Percentiles rank a stretch among this genome's conserved stretches.
Conservation (phyloP, 345 rosid species). For the Melaleuca quinquenervia region DNA sequence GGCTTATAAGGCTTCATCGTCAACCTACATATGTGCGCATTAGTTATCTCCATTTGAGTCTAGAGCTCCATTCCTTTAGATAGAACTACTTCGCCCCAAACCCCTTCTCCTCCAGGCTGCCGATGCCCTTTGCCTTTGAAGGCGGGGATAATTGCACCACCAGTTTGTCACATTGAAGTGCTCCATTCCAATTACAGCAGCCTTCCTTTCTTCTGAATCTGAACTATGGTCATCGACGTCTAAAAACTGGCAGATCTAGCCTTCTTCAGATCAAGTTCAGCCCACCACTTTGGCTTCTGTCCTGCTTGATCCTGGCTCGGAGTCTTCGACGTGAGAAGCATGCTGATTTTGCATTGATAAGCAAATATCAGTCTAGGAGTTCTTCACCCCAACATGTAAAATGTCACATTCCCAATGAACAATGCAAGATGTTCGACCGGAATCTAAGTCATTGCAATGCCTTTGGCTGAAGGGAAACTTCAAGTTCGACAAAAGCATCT, state of each 20-base stretch:
- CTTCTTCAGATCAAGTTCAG: not conserved
- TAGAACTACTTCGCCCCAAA: not conserved
- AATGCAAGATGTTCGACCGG: not conserved
- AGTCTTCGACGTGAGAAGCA: not conserved
- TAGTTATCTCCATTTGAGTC: not conserved
- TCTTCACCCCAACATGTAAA: not conserved
- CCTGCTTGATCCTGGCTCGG: not conserved
- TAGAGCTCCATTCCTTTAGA: not conserved
- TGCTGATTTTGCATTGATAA: not conserved
- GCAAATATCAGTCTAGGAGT: not conserved
- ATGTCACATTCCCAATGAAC: not conserved
- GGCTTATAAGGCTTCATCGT: not conserved
- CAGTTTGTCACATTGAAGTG: not conserved
- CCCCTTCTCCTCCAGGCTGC: not conserved
- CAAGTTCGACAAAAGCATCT: not conserved
- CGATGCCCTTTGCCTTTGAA: not conserved
- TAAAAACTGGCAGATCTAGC: not conserved
- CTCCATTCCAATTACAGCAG: not conserved
- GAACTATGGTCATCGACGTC: not conserved
- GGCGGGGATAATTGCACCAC: not conserved
- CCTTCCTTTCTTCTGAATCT: not conserved
- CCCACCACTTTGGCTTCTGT: not conserved
- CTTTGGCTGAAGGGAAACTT: not conserved
- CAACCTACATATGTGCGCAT: not conserved
- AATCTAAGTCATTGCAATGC: not conserved